Percentiles rank a stretch among this genome's conserved stretches.
Evolutionary conservation across 805 yeast genomes (phyloP).

Genomic region (Suhomyces pyralidae): DNA sequence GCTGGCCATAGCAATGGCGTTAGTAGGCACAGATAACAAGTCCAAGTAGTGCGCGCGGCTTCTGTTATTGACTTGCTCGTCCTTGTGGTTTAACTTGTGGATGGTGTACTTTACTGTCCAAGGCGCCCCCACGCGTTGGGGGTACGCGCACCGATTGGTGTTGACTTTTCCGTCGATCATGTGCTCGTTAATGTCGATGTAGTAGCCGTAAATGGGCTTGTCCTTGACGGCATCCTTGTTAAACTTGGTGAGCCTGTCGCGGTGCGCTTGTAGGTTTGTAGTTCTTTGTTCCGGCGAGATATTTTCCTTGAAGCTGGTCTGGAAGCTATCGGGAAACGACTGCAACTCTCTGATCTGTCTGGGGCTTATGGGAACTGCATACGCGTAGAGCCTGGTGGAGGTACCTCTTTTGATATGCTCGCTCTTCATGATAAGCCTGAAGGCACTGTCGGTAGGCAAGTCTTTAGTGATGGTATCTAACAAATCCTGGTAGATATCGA

Average conservation of each 20-base stretch:
- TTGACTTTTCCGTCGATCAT: constrained; percentile 15
- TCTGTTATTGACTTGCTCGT: neutral
- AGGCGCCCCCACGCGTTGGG: constrained; percentile 17
- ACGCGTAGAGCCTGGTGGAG: constrained; percentile 19
- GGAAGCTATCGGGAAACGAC: constrained; percentile 22
- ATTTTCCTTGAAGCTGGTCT: constrained; percentile 30
- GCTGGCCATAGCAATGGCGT: constrained; percentile 3
- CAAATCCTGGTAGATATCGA: constrained; percentile 25
- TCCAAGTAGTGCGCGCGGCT: constrained; percentile 6
- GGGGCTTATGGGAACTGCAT: constrained; percentile 27
- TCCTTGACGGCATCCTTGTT: constrained; percentile 17
- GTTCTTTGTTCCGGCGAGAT: constrained; percentile 21
- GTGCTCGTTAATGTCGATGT: constrained; percentile 18
- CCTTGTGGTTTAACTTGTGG: constrained; percentile 1
- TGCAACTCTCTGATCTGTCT: constrained; percentile 23
- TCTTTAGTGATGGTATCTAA: constrained; percentile 28
- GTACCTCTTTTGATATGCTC: constrained; percentile 5
- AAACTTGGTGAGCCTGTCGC: constrained; percentile 21
- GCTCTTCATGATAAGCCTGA: constrained; percentile 26
- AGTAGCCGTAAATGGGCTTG: constrained; percentile 22
- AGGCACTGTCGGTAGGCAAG: constrained; percentile 19
- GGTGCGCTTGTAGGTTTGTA: constrained; percentile 22
- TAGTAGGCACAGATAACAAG: constrained; percentile 6
- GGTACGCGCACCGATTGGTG: constrained; percentile 20
- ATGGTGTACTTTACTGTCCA: constrained; percentile 21